Base-by-base conservation (phyloP, 129 eudicot species). In the Flaveria brownii region DNA sequence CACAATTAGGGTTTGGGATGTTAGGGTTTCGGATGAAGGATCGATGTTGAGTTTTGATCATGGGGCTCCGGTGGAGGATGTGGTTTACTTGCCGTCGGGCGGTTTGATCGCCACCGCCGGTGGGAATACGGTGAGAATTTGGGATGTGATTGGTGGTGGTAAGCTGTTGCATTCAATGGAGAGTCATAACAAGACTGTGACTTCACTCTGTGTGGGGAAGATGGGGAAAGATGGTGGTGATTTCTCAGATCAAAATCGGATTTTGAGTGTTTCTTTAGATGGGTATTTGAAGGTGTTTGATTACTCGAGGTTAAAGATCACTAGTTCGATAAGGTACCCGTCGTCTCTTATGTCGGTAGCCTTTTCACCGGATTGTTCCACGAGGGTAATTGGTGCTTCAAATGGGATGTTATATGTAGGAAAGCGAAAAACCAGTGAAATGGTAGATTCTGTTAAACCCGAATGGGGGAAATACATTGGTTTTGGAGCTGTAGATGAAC, bases 121-220 rank as follows among this genome's bases (percentile, higher is more conserved):
- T 52, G 97, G 98, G 6, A 91, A 89, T 77, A 43, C 9, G 9
- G 98, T 94, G 57, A 94, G 91, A 69, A 88, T 94, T 42, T 94
- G 98, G 98, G 98, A 94, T 81, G 83, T 94, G 45, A 87, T 94
- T 42, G 98, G 97, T 9, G 98, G 98, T 61, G 98, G 98, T 50
- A 94, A 84, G 84, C 64, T 89, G 80, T 23, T 94, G 87, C 51
- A 89, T 73, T 65, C 91, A 0, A 87, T 94, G 91, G 98, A 94
- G 80, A 79, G 91, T 55, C 98, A 94, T 68, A 89, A 85, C 39
- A 94, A 94, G 87, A 94, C 98, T 0, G 90, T 94, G 26, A 94
- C 97, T 1, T 81, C 90, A 2, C 79, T 91, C 8, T 91, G 97
- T 74, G 83, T 94, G 36, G 98, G 87, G 30, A 91, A 86, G 30